Conservation (phyloP, 495 filamentous ascomycete genomes). For the Penicillium alfredii region DNA sequence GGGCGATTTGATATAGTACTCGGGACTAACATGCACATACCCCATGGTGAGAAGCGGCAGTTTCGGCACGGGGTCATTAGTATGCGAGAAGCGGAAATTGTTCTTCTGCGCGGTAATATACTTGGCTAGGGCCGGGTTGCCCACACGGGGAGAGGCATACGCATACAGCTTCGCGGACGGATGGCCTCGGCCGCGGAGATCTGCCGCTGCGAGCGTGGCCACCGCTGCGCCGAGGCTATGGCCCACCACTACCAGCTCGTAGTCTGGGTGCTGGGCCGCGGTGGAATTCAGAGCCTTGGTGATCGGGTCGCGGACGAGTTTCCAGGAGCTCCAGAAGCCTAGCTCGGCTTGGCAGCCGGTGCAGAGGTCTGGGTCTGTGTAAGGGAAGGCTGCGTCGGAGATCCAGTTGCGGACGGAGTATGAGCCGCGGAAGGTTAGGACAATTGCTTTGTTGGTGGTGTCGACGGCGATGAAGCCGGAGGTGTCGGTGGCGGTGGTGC, state of each 20-base stretch:
- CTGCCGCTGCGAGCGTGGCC: slow-evolving; percentile 52
- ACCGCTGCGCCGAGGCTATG: slow-evolving; percentile 63
- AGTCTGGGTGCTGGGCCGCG: slow-evolving; percentile 35
- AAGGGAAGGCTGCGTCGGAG: slow-evolving; percentile 44
- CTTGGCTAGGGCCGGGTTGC: slow-evolving; percentile 46
- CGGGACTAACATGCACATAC: slow-evolving; percentile 57
- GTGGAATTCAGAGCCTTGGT: slow-evolving; percentile 30
- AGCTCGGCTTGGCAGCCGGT: slow-evolving; percentile 40
- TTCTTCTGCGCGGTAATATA: slow-evolving; percentile 48
- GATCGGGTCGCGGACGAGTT: slow-evolving; percentile 33
- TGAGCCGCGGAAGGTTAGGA: slow-evolving; percentile 62
- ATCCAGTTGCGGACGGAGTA: slow-evolving; percentile 62
- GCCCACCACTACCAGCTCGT: slow-evolving; percentile 51
- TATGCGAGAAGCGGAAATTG: slow-evolving; percentile 61
- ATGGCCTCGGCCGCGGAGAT: slow-evolving; percentile 44
- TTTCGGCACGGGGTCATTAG: slow-evolving; percentile 56
- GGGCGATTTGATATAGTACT: slow-evolving; percentile 49
- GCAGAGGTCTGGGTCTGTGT: slow-evolving; percentile 39
- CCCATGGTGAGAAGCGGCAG: slow-evolving; percentile 51
- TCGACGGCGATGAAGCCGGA: slow-evolving; percentile 62
- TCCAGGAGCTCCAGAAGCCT: slow-evolving; percentile 52
- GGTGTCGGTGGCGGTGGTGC: slow-evolving; percentile 51
- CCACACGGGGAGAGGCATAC: slow-evolving; percentile 61
- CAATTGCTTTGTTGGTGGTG: slow-evolving; percentile 49
- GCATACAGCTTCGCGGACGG: slow-evolving; percentile 47